Conservation (phyloP, 352 stramenopile species). For the Phytophthora idaei region DNA sequence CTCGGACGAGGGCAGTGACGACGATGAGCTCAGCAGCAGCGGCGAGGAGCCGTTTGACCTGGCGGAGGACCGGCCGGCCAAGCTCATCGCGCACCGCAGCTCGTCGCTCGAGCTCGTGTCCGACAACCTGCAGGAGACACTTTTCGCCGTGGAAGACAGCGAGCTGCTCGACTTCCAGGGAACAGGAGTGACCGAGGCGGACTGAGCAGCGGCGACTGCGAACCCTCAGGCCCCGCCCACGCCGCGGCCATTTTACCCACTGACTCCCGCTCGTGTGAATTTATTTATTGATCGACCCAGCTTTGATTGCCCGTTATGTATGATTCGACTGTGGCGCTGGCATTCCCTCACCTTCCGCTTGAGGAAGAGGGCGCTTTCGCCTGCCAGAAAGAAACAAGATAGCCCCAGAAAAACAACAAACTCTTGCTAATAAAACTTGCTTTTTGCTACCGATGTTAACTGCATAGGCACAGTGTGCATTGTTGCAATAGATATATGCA, state of each 20-base stretch:
- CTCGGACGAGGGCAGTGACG: slow-evolving; percentile 55
- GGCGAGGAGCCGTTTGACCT: slow-evolving; percentile 48
- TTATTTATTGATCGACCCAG: slow-evolving; percentile 54
- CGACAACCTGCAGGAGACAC: slow-evolving; percentile 77
- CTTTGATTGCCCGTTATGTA: slow-evolving; percentile 49
- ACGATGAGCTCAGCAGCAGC: slow-evolving; percentile 41
- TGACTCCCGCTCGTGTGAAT: slow-evolving; percentile 33
- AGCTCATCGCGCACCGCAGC: slow-evolving; percentile 37
- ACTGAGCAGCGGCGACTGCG: slow-evolving; percentile 22
- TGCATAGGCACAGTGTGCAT: not conserved
- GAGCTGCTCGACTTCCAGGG: slow-evolving; percentile 70
- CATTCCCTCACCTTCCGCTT: slow-evolving; percentile 2
- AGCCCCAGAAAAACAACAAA: slow-evolving; percentile 22
- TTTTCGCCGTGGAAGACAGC: slow-evolving; percentile 70
- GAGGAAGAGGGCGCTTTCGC: slow-evolving; percentile 19
- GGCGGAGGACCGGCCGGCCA: slow-evolving; percentile 34
- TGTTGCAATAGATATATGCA: not conserved
- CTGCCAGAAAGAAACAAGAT: slow-evolving; percentile 31
- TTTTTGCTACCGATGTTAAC: slow-evolving; percentile 19
- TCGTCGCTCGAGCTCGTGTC: slow-evolving; percentile 71
- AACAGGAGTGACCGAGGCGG: slow-evolving; percentile 24
- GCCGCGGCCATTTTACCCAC: slow-evolving; percentile 17
- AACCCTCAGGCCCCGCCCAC: slow-evolving; percentile 1
- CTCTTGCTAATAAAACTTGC: slow-evolving; percentile 41
- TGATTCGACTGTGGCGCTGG: slow-evolving; percentile 35